Percentiles rank a stretch among this genome's conserved stretches.
These are phyloP conservation scores for Corynespora cassiicola DNA, from an alignment of 2,329 filamentous ascomycete species.

Conservation along the genomic window DNA sequence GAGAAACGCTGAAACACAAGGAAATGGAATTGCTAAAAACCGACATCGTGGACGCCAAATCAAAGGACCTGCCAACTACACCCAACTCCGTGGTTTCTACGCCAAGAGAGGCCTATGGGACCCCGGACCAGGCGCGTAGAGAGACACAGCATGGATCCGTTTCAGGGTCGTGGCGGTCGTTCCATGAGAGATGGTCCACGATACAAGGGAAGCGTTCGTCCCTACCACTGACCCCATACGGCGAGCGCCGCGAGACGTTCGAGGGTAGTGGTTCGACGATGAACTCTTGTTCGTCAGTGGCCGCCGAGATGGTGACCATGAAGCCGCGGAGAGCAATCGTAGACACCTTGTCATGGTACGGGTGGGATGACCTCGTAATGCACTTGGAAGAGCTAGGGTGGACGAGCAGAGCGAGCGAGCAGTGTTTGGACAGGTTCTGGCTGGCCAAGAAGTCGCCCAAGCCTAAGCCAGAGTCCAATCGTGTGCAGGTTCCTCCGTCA, in stretches of 20 bases:
- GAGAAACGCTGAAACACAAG: conserved; percentile 25
- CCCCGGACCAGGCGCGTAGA: conserved; percentile 6
- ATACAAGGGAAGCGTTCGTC: conserved; percentile 14
- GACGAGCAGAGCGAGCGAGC: conserved; percentile 32
- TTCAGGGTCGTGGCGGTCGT: conserved; percentile 1
- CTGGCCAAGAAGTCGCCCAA: conserved; percentile 18
- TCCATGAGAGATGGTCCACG: no score
- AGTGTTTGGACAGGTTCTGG: conserved; percentile 42
- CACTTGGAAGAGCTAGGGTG: conserved; percentile 51
- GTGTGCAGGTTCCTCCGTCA: no score
- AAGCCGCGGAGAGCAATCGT: conserved; percentile 25
- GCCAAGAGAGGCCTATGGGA: conserved; percentile 35
- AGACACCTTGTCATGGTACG: conserved; percentile 28
- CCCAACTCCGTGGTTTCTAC: conserved; percentile 37
- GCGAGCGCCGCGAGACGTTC: conserved; percentile 8
- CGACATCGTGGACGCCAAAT: conserved; percentile 23
- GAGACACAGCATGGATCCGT: no score
- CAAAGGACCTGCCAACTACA: conserved; percentile 23
- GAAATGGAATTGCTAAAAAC: conserved; percentile 29
- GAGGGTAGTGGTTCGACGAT: conserved; percentile 35
- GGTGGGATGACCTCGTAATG: conserved; percentile 48
- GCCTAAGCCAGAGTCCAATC: no score
- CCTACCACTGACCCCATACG: conserved; percentile 20
- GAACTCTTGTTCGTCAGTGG: no score
- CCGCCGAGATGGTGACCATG: background rate